Evolutionary conservation across 768 basidiomycete genomes (phyloP).

Genomic region (Gautieria morchelliformis): DNA sequence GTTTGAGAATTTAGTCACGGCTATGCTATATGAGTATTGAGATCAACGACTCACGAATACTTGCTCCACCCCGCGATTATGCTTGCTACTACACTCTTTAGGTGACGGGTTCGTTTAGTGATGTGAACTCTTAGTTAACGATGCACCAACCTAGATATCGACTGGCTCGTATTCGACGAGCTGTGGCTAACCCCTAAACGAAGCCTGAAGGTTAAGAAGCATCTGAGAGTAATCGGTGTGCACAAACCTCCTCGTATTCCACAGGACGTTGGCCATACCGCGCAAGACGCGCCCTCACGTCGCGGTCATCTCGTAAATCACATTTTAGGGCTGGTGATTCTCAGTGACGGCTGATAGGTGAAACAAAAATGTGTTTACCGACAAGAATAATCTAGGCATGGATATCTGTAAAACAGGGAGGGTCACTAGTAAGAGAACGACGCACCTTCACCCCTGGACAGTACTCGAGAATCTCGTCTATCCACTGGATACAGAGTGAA

Average conservation of each 20-base stretch:
- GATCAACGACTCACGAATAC: slow-evolving; percentile 41
- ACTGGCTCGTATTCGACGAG: slow-evolving; percentile 83
- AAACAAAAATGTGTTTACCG: slow-evolving; percentile 41
- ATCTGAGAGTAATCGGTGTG: not conserved
- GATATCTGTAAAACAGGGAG: slow-evolving; percentile 2
- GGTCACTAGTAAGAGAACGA: slow-evolving; percentile 4
- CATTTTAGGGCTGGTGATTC: slow-evolving; percentile 73
- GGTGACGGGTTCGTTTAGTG: not conserved
- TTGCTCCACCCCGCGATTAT: slow-evolving; percentile 89
- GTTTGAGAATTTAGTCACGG: not conserved
- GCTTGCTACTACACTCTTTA: slow-evolving; percentile 93
- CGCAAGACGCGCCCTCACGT: slow-evolving; percentile 60
- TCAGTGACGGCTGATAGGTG: not conserved
- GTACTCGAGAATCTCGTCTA: slow-evolving; percentile 85
- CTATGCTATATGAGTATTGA: not conserved
- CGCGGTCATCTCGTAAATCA: slow-evolving; percentile 80
- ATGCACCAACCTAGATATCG: slow-evolving; percentile 76
- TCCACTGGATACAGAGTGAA: slow-evolving; percentile 51
- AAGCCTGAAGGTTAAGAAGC: not conserved
- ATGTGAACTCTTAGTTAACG: not conserved
- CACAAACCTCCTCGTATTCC: slow-evolving; percentile 66
- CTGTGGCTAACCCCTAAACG: slow-evolving; percentile 59
- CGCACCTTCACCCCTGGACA: slow-evolving; percentile 91
- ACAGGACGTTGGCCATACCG: slow-evolving; percentile 64
- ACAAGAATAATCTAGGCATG: slow-evolving; percentile 68